Evolutionary conservation across 2,329 filamentous ascomycete genomes (phyloP).

Genomic region (Aspergillus sp.): DNA sequence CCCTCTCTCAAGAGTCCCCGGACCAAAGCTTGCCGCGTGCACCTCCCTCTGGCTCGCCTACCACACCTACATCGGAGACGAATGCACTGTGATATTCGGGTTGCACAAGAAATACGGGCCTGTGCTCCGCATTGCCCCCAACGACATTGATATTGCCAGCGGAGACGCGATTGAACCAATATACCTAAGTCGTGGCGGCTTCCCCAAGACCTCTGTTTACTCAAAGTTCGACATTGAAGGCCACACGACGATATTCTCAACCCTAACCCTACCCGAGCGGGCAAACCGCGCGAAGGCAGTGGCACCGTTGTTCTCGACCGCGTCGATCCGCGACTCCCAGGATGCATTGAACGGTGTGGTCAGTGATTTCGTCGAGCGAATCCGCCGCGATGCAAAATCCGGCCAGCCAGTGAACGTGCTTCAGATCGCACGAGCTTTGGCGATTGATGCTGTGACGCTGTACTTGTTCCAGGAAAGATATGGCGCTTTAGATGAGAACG

Average conservation of each 20-base stretch:
- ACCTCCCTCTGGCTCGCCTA: conserved; percentile 41
- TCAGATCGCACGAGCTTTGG: conserved; percentile 54
- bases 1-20: conserved; percentile 46
- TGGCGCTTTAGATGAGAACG: conserved; percentile 50
- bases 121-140: conserved; percentile 44
- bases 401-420: conserved; percentile 44
- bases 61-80: conserved; percentile 38
- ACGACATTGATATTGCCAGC: conserved; percentile 49
- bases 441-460: conserved; percentile 58
- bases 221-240: conserved; percentile 63
- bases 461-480: conserved; percentile 60
- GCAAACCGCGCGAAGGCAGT: conserved; percentile 56
- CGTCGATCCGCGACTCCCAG: conserved; percentile 27
- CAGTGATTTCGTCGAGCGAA: conserved; percentile 28
- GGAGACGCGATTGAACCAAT: conserved; percentile 54
- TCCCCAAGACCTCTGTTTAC: conserved; percentile 58
- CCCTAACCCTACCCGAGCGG: conserved; percentile 48
- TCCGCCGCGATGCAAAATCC: conserved; percentile 21
- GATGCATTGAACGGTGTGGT: conserved; percentile 22
- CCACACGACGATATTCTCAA: conserved; percentile 59
- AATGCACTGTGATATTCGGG: conserved; percentile 30
- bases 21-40: conserved; percentile 40
- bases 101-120: conserved; percentile 42
- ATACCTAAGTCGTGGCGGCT: conserved; percentile 58
- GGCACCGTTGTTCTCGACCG: conserved; percentile 50